These are phyloP conservation scores for Pichia exigua DNA, from an alignment of 805 yeast genomes.

Conservation along the genomic window DNA sequence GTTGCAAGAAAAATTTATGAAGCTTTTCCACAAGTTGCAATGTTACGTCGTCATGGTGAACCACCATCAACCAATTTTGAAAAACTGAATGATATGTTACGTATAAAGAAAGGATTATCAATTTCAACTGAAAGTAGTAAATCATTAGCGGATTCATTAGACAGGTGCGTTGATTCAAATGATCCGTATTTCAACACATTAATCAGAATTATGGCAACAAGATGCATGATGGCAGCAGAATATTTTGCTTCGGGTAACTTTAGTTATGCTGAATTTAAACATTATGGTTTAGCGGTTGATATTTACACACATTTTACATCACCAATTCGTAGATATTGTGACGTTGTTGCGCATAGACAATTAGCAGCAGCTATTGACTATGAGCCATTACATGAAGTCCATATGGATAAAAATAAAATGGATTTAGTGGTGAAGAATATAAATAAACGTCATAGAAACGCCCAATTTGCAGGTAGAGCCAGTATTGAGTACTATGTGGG, in stretches of 20 bases:
- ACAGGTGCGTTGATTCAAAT: constrained; percentile 69
- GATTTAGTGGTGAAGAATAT: constrained; percentile 82
- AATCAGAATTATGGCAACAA: constrained; percentile 91
- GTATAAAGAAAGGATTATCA: constrained; percentile 67
- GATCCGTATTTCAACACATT: constrained; percentile 92
- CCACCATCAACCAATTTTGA: constrained; percentile 96
- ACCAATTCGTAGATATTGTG: constrained; percentile 97
- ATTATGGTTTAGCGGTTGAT: constrained; percentile 95
- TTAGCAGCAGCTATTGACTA: constrained; percentile 97
- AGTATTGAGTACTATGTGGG: constrained; percentile 97
- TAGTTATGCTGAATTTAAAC: constrained; percentile 86
- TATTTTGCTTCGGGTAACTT: constrained; percentile 88
- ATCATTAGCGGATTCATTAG: constrained; percentile 89
- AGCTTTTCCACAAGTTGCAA: constrained; percentile 94
- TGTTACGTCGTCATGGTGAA: constrained; percentile 96
- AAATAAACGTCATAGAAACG: constrained; percentile 91
- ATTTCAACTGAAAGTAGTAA: constrained; percentile 80
- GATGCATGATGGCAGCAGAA: constrained; percentile 99
- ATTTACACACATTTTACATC: constrained; percentile 98
- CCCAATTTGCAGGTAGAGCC: constrained; percentile 98
- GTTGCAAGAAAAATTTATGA: constrained; percentile 91
- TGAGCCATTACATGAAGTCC: constrained; percentile 72
- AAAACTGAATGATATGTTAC: constrained; percentile 76
- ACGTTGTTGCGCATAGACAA: constrained; percentile 94
- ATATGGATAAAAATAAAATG: constrained; percentile 85